Evolutionary conservation across 805 yeast species (phyloP), one percentile per base, ranked within the genome.

Genomic region (Candida maesae): DNA sequence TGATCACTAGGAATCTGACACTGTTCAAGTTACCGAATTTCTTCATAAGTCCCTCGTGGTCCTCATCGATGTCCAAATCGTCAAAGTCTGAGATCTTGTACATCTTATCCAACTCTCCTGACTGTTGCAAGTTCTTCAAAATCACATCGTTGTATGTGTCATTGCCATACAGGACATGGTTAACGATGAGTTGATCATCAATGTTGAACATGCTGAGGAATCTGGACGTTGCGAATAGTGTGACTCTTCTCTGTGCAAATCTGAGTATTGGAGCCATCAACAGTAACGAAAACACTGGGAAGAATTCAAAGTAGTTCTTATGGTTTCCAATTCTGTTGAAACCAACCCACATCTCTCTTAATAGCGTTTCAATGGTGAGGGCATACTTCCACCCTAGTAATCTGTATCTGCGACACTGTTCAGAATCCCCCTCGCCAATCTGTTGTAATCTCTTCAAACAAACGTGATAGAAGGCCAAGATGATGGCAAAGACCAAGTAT

Each of bases 231-330:
- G 44, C 28, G 19, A 44, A 47, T 10, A 47, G 21, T 6, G 41
- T 41, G 1, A 47, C 51, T 21, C 51, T 31, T 33, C 46, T 39
- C 34, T 47, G 51, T 6, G 51, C 36, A 28, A 47, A 47, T 35
- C 47, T 42, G 17, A 44, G 17, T 6, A 47, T 44, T 13, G 51
- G 48, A 7, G 48, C 44, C 51, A 44, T 44, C 30, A 42, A 7
- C 21, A 47, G 5, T 10, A 47, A 14, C 14, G 48, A 38, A 0
- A 46, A 13, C 2, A 38, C 42, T 1, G 51, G 47, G 28, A 35
- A 42, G 31, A 41, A 47, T 8, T 38, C 24, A 29, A 31, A 37
- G 31, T 38, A 44, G 39, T 44, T 44, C 20, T 28, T 32, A 18
- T 44, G 46, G 25, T 36, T 30, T 7, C 41, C 45, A 3, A 42